A percentile compares a stretch with the other conserved stretches of the same genome.
These are phyloP conservation scores for Haplographium delicatum DNA, from an alignment of 495 filamentous ascomycete species.

Conservation along the genomic window DNA sequence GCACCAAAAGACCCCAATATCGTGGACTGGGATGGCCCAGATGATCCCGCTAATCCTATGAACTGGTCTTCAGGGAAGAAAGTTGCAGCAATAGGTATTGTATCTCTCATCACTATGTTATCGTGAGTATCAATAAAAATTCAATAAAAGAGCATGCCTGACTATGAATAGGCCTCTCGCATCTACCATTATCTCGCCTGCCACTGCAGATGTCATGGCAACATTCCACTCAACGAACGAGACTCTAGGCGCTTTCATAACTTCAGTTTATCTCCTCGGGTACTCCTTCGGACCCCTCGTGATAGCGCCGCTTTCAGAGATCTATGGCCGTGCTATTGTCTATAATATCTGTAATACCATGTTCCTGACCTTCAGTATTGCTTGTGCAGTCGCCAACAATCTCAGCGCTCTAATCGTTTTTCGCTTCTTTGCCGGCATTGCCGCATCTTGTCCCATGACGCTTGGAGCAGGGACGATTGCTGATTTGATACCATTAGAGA, in stretches of 20 bases:
- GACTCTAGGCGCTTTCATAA: conserved; percentile 52
- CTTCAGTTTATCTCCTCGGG: conserved; percentile 71
- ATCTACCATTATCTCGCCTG: conserved; percentile 69
- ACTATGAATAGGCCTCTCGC: conserved; percentile 38
- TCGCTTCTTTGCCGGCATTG: conserved; percentile 28
- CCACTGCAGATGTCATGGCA: conserved; percentile 44
- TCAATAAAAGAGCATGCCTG: background rate
- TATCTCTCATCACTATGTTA: background rate
- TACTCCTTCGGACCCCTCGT: conserved; percentile 59
- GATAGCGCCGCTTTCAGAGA: conserved; percentile 57
- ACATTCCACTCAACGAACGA: conserved; percentile 57
- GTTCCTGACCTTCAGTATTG: conserved; percentile 53
- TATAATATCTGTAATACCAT: conserved; percentile 46
- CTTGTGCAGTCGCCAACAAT: conserved; percentile 47
- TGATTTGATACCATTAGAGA: background rate
- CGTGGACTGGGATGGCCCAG: conserved; percentile 6
- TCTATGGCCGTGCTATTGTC: conserved; percentile 56
- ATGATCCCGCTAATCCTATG: background rate
- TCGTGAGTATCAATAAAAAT: background rate
- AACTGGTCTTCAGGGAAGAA: background rate
- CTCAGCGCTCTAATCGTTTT: conserved; percentile 40
- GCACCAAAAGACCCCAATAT: conserved; percentile 16
- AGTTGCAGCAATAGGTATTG: background rate
- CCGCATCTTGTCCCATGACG: conserved; percentile 1
- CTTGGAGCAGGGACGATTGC: conserved; percentile 6